Conservation (phyloP, 208 protist genomes). For the Trypanosomatidae sp. region DNA sequence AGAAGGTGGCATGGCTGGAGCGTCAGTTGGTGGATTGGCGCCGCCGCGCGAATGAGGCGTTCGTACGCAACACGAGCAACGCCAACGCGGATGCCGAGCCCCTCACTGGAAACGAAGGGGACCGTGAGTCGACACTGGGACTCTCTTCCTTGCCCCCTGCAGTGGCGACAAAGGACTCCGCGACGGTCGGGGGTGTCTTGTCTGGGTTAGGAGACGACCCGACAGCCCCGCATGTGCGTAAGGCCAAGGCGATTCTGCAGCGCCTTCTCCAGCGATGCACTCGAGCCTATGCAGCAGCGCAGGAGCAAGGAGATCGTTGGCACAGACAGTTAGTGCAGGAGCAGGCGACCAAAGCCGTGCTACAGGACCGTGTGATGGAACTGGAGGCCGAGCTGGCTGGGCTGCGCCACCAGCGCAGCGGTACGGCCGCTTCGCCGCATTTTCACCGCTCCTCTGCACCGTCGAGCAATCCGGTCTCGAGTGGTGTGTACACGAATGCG, state of each 20-base stretch:
- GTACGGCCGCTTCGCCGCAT: not conserved
- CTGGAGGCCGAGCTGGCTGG: slow-evolving; percentile 21
- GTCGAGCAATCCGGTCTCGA: no score
- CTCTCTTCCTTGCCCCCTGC: not conserved
- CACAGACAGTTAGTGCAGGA: slow-evolving; percentile 16
- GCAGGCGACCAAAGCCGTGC: slow-evolving; percentile 11
- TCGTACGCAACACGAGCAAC: slow-evolving; percentile 1
- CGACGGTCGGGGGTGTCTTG: not conserved
- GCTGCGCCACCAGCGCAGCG: slow-evolving; percentile 5
- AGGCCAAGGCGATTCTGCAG: slow-evolving; percentile 12
- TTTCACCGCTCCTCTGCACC: not conserved
- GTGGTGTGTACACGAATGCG: not conserved
- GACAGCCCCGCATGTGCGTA: slow-evolving; percentile 5
- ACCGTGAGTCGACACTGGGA: not conserved
- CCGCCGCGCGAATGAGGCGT: slow-evolving; percentile 20
- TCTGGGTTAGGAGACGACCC: slow-evolving; percentile 8
- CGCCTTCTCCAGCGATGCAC: slow-evolving; percentile 23
- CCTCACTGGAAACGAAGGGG: not conserved
- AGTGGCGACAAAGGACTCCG: not conserved
- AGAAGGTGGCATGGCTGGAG: slow-evolving; percentile 34
- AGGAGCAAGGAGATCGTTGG: slow-evolving; percentile 19
- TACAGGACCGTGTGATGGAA: slow-evolving; percentile 21
- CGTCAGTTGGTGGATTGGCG: slow-evolving; percentile 29
- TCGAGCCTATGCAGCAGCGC: slow-evolving; percentile 23
- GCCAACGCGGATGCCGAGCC: not conserved